These are phyloP conservation scores for Colletotrichum trifolii DNA, from an alignment of 2,329 filamentous ascomycete species.

Conservation along the genomic window DNA sequence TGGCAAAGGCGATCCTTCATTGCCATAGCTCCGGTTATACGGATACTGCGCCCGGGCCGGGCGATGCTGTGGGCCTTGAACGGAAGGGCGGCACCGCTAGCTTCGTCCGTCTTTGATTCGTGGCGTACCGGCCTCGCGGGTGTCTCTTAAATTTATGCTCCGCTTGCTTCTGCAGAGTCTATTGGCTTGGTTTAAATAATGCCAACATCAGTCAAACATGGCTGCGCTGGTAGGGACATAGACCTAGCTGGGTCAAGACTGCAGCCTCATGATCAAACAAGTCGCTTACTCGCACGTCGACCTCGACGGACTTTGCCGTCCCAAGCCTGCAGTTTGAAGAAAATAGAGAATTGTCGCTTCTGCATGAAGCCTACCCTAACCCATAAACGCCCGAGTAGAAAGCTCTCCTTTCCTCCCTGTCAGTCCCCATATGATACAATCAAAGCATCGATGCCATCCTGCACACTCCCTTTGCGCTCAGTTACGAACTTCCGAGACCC, in stretches of 20 bases:
- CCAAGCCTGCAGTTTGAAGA: background rate
- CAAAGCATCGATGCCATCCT: constrained; percentile 3
- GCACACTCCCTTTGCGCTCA: no score
- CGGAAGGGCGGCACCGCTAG: constrained; percentile 33
- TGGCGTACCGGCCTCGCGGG: constrained; percentile 15
- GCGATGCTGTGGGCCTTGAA: constrained; percentile 29
- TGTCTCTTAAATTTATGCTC: constrained; percentile 1
- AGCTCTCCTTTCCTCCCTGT: constrained; percentile 25
- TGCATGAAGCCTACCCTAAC: constrained; percentile 27
- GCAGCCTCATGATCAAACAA: background rate
- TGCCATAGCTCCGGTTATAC: constrained; percentile 10
- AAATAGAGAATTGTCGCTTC: constrained; percentile 14
- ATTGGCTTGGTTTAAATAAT: background rate
- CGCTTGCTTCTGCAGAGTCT: background rate
- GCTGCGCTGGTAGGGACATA: no score
- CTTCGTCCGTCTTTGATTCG: constrained; percentile 14
- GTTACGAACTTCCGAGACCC: no score
- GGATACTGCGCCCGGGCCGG: constrained; percentile 26
- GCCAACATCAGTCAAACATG: background rate
- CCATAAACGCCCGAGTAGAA: constrained; percentile 31
- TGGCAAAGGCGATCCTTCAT: constrained; percentile 18
- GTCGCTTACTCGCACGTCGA: background rate
- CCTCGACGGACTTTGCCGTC: background rate
- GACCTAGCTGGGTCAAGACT: no score
- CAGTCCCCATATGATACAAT: constrained; percentile 36